Conservation (phyloP, 352 stramenopile genomes). For the Globisporangium cylindrosporum region DNA sequence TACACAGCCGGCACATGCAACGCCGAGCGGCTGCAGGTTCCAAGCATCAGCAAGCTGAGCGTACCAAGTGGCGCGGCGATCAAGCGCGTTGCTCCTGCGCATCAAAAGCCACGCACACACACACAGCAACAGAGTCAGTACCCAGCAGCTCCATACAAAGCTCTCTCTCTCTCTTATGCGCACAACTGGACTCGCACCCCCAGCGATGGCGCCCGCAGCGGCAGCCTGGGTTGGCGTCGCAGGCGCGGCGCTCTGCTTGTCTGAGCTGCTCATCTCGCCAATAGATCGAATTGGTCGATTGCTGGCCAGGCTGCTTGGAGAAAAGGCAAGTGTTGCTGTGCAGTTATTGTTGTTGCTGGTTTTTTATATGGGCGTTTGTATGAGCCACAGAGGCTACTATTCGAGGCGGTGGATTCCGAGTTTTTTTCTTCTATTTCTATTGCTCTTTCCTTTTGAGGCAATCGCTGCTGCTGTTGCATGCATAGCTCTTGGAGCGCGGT, state of each 20-base stretch:
- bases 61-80: constrained; percentile 68
- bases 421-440: constrained; percentile 2
- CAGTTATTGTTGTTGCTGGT: background rate
- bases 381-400: background rate
- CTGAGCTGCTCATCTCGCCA: background rate
- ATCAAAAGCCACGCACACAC: background rate
- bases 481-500: background rate
- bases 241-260: constrained; percentile 17
- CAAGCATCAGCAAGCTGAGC: background rate
- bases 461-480: too few relatives aligned
- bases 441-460: constrained; percentile 18
- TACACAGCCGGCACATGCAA: constrained; percentile 11
- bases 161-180: background rate
- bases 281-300: background rate
- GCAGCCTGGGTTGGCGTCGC: constrained; percentile 48
- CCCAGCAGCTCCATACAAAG: constrained; percentile 2
- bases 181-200: constrained; percentile 29
- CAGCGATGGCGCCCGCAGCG: constrained; percentile 57
- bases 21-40: background rate
- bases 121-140: background rate
- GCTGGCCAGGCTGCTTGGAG: background rate
- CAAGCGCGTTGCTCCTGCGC: constrained; percentile 52
- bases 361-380: constrained; percentile 13
- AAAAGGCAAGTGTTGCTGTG: background rate
- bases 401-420: background rate